These are phyloP conservation scores for Candida taoyuanica DNA, from an alignment of 805 yeast species.

Conservation along the genomic window DNA sequence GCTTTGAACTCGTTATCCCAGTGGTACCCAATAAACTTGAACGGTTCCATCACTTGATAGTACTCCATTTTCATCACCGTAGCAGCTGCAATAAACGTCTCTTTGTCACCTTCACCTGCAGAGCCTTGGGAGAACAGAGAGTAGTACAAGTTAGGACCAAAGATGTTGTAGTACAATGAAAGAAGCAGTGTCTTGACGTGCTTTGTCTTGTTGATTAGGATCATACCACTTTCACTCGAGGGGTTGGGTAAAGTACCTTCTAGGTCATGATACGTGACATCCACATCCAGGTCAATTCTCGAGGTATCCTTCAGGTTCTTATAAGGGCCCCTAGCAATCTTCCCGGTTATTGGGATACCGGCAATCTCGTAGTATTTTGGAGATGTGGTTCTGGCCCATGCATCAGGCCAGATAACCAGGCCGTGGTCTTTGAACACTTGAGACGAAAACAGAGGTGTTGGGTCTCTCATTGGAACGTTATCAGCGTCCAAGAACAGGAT, in stretches of 20 bases:
- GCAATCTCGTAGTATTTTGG: conserved; percentile 57
- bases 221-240: conserved; percentile 60
- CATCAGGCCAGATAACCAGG: conserved; percentile 62
- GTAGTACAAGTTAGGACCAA: conserved; percentile 57
- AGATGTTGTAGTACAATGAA: conserved; percentile 56
- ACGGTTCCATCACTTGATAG: conserved; percentile 39
- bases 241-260: conserved; percentile 59
- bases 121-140: conserved; percentile 56
- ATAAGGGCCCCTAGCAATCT: conserved; percentile 33
- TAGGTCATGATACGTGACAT: conserved; percentile 47
- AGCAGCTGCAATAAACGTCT: conserved; percentile 63
- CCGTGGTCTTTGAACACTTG: conserved; percentile 38
- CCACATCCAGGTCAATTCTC: conserved; percentile 14
- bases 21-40: conserved; percentile 34
- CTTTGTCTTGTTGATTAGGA: conserved; percentile 48
- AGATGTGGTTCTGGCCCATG: conserved; percentile 64
- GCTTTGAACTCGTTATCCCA: conserved; percentile 24
- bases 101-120: conserved; percentile 77
- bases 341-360: conserved; percentile 31
- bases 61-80: conserved; percentile 40
- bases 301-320: conserved; percentile 23
- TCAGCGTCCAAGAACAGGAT: conserved; percentile 70
- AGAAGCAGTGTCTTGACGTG: conserved; percentile 50
- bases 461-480: conserved; percentile 59
- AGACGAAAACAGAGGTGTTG: conserved; percentile 46